Evolutionary conservation across 345 rosid genomes (phyloP).

Genomic region (Hibiscus mutabilis): DNA sequence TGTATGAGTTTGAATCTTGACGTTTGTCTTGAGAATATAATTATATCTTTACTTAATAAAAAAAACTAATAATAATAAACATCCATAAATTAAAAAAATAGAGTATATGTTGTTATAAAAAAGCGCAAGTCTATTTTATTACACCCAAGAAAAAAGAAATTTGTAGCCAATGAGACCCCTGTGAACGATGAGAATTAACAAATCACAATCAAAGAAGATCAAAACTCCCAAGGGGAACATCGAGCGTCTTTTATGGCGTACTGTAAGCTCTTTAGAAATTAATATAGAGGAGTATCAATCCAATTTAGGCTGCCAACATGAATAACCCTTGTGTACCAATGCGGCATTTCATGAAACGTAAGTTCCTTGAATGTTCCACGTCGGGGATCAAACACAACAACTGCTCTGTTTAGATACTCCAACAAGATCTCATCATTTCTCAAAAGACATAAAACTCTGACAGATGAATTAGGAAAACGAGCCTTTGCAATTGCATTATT

Average conservation of each 20-base stretch:
- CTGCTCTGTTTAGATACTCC: conserved; percentile 58
- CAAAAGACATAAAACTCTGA: conserved; percentile 46
- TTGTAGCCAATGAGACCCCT: no score
- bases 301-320: conserved; percentile 50
- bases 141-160: no score
- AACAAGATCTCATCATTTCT: conserved; percentile 63
- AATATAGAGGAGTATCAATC: not conserved
- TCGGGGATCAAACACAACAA: conserved; percentile 50
- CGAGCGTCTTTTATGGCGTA: not conserved
- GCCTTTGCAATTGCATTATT: conserved; percentile 27
- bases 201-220: not conserved
- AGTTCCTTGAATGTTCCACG: conserved; percentile 54
- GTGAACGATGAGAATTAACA: no score
- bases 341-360: conserved; percentile 40
- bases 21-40: no score
- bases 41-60: no score
- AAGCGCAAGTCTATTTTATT: no score
- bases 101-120: no score
- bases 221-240: not conserved
- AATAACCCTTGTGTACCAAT: conserved; percentile 53
- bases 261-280: not conserved
- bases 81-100: no score
- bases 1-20: no score
- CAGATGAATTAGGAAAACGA: conserved; percentile 27
- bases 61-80: no score